Conservation (phyloP, 192 early-diverging fungal species). For the Mortierella hygrophila region DNA sequence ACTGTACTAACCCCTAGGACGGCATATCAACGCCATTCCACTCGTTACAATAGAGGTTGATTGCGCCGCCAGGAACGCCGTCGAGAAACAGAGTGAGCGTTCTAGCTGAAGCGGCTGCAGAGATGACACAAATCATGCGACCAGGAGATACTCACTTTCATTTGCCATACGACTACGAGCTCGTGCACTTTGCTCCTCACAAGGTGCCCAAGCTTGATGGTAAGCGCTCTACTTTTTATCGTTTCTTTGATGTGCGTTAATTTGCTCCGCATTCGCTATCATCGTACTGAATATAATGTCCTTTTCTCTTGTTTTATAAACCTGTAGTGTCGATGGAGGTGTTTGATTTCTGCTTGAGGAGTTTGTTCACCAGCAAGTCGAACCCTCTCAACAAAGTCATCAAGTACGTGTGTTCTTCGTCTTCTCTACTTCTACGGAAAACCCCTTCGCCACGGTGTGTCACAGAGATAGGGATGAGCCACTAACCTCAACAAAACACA, state of each 20-base stretch:
- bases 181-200: constrained; percentile 29
- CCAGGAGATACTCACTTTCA: constrained; percentile 21
- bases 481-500: neutral
- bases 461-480: neutral
- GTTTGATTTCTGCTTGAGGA: constrained; percentile 39
- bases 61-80: constrained; percentile 22
- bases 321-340: constrained; percentile 34
- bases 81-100: constrained; percentile 23
- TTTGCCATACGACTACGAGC: constrained; percentile 39
- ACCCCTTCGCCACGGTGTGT: too few relatives aligned
- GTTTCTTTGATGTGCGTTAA: neutral
- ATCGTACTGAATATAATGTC: neutral
- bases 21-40: neutral
- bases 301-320: neutral
- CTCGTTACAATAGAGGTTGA: constrained; percentile 15
- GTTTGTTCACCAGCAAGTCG: constrained; percentile 50
- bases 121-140: constrained; percentile 19
- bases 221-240: neutral
- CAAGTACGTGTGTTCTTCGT: constrained; percentile 21
- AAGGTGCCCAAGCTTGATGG: constrained; percentile 40
- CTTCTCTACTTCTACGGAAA: neutral
- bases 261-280: neutral
- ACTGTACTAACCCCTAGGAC: neutral
- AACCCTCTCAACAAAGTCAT: constrained; percentile 37
- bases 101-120: constrained; percentile 38